These are phyloP conservation scores for Sordaria brevicollis DNA, from an alignment of 495 filamentous ascomycete genomes.

Conservation along the genomic window DNA sequence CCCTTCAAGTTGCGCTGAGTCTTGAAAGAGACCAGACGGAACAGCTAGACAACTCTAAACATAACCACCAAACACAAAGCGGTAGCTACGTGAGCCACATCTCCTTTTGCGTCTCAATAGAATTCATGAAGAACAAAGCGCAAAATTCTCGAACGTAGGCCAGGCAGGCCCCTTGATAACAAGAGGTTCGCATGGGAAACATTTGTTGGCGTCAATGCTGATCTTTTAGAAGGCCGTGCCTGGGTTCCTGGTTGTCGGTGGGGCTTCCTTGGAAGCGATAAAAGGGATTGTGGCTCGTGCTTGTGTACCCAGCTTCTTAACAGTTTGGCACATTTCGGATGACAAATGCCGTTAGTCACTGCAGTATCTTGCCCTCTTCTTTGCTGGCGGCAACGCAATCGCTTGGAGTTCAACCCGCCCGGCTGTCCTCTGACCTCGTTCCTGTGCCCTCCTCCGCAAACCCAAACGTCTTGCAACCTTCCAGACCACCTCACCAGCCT, in stretches of 20 bases:
- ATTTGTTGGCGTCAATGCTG: background rate
- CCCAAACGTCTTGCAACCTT: constrained; percentile 15
- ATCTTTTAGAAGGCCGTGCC: background rate
- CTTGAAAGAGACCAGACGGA: background rate
- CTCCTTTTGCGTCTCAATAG: background rate
- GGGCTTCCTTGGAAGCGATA: background rate
- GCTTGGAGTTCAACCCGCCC: constrained; percentile 5
- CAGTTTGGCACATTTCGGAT: background rate
- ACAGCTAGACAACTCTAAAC: background rate
- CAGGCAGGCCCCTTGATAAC: background rate
- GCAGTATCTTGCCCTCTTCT: background rate
- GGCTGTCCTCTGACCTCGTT: constrained; percentile 13
- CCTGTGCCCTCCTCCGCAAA: constrained; percentile 20
- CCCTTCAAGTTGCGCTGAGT: background rate
- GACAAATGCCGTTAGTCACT: background rate
- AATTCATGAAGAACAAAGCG: background rate
- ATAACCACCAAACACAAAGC: background rate
- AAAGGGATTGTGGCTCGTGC: background rate
- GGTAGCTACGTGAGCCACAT: background rate
- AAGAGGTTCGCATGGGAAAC: background rate
- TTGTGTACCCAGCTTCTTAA: background rate
- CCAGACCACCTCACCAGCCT: constrained; percentile 6
- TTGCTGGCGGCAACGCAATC: constrained; percentile 10
- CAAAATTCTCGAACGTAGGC: background rate
- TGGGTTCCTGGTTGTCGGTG: background rate